These are phyloP conservation scores for Acacia crassicarpa DNA, from an alignment of 306 rosid genomes.

Conservation along the genomic window DNA sequence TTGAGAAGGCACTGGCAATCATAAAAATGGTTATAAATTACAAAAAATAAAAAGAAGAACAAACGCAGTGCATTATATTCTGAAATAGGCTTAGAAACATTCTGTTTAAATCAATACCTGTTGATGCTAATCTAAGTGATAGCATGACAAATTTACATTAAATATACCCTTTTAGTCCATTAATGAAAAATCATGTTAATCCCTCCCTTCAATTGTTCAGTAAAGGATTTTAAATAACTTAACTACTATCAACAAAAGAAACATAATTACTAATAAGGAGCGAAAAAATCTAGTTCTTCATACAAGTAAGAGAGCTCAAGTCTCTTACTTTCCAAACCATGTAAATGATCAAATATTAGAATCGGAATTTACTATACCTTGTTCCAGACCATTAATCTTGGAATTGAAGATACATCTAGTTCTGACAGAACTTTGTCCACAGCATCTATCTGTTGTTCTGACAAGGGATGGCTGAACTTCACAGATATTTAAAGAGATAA, in stretches of 20 bases:
- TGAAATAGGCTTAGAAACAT: neutral
- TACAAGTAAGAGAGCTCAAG: neutral
- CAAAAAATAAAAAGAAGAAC: neutral
- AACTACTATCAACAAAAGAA: neutral
- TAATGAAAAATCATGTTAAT: neutral
- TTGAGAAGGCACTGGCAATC: neutral
- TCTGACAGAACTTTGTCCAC: slow-evolving; percentile 92
- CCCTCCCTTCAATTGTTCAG: neutral
- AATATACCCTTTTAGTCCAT: neutral
- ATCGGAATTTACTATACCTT: slow-evolving; percentile 48
- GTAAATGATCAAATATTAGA: neutral
- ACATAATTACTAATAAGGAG: neutral
- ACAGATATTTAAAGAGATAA: slow-evolving; percentile 39
- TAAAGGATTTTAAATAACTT: neutral
- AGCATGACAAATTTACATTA: neutral
- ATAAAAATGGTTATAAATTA: neutral
- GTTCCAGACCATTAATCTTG: slow-evolving; percentile 96
- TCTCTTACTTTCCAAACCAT: neutral
- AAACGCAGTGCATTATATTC: neutral
- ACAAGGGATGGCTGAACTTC: slow-evolving; percentile 84
- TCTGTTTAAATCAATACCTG: neutral
- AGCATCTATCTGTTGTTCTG: slow-evolving; percentile 92
- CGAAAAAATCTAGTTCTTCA: neutral
- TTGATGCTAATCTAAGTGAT: neutral
- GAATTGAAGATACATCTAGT: slow-evolving; percentile 74